A percentile compares a stretch with the other conserved stretches of the same genome.
Conservation (phyloP, 345 rosid species). For the Dovyalis caffra region DNA sequence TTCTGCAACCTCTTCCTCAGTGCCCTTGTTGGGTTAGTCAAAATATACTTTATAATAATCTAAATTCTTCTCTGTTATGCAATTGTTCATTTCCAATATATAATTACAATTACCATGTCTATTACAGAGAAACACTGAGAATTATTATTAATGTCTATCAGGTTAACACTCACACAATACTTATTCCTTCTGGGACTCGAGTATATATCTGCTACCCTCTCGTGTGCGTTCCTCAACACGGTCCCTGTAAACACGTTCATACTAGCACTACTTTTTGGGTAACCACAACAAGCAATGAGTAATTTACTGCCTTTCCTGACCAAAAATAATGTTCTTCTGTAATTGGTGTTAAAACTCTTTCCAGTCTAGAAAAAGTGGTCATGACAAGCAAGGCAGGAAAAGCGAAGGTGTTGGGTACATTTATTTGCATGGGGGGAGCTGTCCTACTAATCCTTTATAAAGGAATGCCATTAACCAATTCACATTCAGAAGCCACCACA, state of each 20-base stretch:
- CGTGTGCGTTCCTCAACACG: conserved; percentile 31
- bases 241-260: conserved; percentile 33
- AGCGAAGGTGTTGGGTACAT: conserved; percentile 24
- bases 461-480: conserved; percentile 19
- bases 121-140: neutral
- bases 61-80: neutral
- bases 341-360: neutral
- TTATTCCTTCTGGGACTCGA: conserved; percentile 27
- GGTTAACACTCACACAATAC: conserved; percentile 24
- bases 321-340: neutral
- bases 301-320: neutral
- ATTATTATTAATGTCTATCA: conserved; percentile 6
- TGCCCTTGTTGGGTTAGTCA: conserved; percentile 26
- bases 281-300: neutral
- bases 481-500: neutral
- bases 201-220: conserved; percentile 22
- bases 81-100: neutral
- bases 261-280: conserved; percentile 23
- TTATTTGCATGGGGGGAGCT: conserved; percentile 27
- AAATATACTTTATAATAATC: too few relatives aligned
- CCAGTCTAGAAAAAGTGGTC: conserved; percentile 23
- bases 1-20: conserved; percentile 28
- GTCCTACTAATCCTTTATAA: conserved; percentile 17
- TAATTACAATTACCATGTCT: neutral
- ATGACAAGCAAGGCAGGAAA: conserved; percentile 20